Evolutionary conservation across 2,329 filamentous ascomycete genomes (phyloP), one percentile per base, ranked within the genome.

Genomic region (Exophiala alcalophila): DNA sequence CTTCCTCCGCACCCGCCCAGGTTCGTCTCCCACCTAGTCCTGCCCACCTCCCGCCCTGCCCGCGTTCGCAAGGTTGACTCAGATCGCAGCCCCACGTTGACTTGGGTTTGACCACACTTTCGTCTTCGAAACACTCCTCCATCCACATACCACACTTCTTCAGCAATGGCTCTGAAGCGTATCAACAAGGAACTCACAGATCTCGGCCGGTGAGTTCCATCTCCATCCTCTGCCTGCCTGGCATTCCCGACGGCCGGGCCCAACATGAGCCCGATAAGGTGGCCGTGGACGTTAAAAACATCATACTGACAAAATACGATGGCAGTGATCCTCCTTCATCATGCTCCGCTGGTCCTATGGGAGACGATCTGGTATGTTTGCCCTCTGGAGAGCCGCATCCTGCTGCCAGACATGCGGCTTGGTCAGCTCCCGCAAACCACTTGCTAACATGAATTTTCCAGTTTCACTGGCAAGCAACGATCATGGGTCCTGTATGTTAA

Each of bases 401-500:
- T 47, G 43, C 45, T 37, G 21, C 31, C 19, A n/a, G n/a, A n/a
- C n/a, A 19, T 4, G 20, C 14, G n/a, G 23, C 27, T 25, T 31
- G 11, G 16, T 32, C 20, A 41, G 31, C 24, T n/a, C 31, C 45
- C 11, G 18, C 45, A 40, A 44, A 48, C 36, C 40, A 54, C 56
- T 58, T 44, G 61, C 63, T 62, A 55, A 63, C 61, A 59, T 57
- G 58, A 40, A 44, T 15, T 21, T 33, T 61, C n/a, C 61, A 98
- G 91, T 98, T 98, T 67, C 92, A 97, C 82, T 98, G 92, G 92
- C 92, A 98, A 83, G 92, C 92, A 63, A 98, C 92, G 39, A 98
- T 98, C 68, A 98, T 98, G 92, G 92, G 92, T 71, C 92, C 92
- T 67, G 88, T 94, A 82, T 81, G 87, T 81, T 19, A 12, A 9